Base-by-base conservation (phyloP, 768 basidiomycete species). In the Tulasnella sp. region DNA sequence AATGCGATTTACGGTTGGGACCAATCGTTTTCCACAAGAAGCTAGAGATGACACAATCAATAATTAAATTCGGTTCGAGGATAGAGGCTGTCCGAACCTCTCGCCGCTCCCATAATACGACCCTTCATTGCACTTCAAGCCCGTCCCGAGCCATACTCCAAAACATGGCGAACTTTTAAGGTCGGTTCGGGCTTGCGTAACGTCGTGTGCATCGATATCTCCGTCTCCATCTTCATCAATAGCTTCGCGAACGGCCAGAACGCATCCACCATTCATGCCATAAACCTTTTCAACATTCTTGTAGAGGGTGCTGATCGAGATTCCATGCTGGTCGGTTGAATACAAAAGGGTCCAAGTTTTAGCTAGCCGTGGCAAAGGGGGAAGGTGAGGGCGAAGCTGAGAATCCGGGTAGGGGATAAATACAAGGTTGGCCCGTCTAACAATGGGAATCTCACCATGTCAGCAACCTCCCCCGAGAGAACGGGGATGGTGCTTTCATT, bases 321-420 rank as follows among this genome's bases (percentile, higher is more conserved):
- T 96, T 0, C 97, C 97, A 82, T 99, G 94, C 83, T 98, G 96
- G 83, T 99, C 97, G 24, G 98, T 88, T 21, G 95, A 96, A 86
- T 97, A 96, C 7, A 96, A 85, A 0, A 97, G 89, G 0, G 89
- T 89, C 96, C 96, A 97, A 39, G 88, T 86, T 9, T 88, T 87
- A 0, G 92, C 88, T 24, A 97, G 89, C 5, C 92, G 91, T 1
- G 90, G 87, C 8, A 96, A 88, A 0, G 94, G 91, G 0, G 95
- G 93, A 1, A 97, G 88, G 79, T 91, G 87, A 0, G 90, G 85
- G 0, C 94, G 92, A 36, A 96, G 86, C 94, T 95, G 76, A n/a
- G 24, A 4, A 72, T 24, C 74, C 62, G 71, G 76, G 16, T 44
- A 3, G 44, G 34, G 24, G 4, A 48, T n/a, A 40, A 73, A 46